Evolutionary conservation across 2,329 filamentous ascomycete species (phyloP).

Genomic region (Trichoderma cornu-damae): DNA sequence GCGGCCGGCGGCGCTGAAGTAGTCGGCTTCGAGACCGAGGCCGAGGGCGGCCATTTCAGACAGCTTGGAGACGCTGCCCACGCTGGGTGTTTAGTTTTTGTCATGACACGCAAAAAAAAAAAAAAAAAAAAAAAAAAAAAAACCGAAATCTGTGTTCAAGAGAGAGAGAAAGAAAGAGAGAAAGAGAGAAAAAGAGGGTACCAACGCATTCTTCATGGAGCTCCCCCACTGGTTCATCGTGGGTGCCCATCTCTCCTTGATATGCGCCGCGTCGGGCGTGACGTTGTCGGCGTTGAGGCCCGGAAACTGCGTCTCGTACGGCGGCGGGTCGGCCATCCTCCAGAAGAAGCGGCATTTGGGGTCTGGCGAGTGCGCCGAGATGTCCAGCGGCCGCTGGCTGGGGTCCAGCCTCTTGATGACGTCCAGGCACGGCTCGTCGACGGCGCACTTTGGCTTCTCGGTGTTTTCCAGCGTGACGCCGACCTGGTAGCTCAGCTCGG

Average conservation of each 20-base stretch:
- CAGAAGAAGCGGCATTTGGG: conserved; percentile 62
- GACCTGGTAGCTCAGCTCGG: conserved; percentile 55
- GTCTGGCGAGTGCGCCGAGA: conserved; percentile 51
- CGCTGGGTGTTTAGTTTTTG: no score
- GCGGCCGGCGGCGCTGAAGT: conserved; percentile 50
- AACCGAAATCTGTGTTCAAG: background rate
- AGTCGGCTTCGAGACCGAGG: conserved; percentile 47
- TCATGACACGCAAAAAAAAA: no score
- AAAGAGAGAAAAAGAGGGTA: background rate
- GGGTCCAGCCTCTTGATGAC: conserved; percentile 52
- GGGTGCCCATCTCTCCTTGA: conserved; percentile 48
- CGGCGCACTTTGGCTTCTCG: conserved; percentile 59
- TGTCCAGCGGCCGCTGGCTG: conserved; percentile 53
- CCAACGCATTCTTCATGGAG: conserved; percentile 55
- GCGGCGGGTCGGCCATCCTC: conserved; percentile 51
- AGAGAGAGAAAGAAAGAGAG: background rate
- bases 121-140: no score
- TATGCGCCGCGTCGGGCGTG: conserved; percentile 44
- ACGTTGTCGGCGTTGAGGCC: conserved; percentile 52
- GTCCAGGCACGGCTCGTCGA: conserved; percentile 55
- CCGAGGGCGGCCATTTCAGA: conserved; percentile 56
- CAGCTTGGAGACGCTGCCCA: conserved; percentile 47
- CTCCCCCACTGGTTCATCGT: conserved; percentile 54
- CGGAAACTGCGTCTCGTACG: conserved; percentile 52
- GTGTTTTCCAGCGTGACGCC: conserved; percentile 60